Evolutionary conservation across 768 basidiomycete species (phyloP), one percentile per base, ranked within the genome.

Genomic region (Galerina sulciceps): DNA sequence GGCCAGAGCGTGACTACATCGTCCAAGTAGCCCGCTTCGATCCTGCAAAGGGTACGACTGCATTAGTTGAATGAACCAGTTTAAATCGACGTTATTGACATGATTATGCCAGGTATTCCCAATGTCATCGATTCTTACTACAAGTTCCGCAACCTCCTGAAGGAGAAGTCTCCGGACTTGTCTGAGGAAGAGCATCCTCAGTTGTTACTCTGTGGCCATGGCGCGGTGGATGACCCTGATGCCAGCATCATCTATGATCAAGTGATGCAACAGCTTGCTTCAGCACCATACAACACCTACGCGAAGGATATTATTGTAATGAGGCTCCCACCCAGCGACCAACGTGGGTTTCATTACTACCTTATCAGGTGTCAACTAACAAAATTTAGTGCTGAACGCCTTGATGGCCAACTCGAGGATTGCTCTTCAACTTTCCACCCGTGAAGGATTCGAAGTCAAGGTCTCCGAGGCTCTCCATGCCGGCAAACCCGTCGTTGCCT

Each of bases 371-470:
- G 51, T 64, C 34, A 64, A 38, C 38, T n/a, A 53, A 13, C 4
- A 47, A 26, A 5, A 42, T 37, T 23, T 51, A 88, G 90, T 96
- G 50, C 81, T 98, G 58, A 94, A 96, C 64, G 89, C 90, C 9
- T 81, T 97, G 65, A 85, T 97, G 84, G 87, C 90, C 52, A 96
- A 95, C 64, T 84, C 92, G 44, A 89, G 91, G 78, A 89, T 96
- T 57, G 94, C 92, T 4, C 83, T 94, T 48, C 96, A 98, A 73
- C 86, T 98, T 44, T 94, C 93, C 51, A 89, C 91, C 44, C 89
- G 94, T 57, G 96, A 98, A 76, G 96, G 96, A 26, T 98, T 97
- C 76, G 96, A 98, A 70, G 93, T 98, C 75, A 98, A 98, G 74
- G 94, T 96, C 49, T 94, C 93, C 46, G 93, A 96, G 76, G 93